Evolutionary conservation across 2,329 filamentous ascomycete species (phyloP).

Genomic region (Amauroascus verrucosus): DNA sequence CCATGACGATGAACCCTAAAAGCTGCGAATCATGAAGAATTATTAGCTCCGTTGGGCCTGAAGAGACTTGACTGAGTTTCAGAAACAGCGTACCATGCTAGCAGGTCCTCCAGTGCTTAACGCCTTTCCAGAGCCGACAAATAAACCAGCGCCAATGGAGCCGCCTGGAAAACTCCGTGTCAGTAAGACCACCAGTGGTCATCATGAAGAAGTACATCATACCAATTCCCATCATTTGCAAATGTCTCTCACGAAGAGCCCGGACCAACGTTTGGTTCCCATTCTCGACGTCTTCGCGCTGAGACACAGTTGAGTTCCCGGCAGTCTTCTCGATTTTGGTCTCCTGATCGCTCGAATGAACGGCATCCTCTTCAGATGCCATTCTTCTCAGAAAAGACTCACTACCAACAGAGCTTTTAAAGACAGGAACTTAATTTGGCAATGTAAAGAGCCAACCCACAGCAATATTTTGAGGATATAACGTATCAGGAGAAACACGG

Average conservation of each 20-base stretch:
- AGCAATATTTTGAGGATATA: no score
- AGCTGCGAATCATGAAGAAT: neutral
- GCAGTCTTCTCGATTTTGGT: neutral
- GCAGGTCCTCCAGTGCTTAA: conserved; percentile 30
- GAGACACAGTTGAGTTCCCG: conserved; percentile 13
- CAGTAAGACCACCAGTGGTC: neutral
- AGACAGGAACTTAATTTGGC: no score
- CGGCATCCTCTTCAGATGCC: neutral
- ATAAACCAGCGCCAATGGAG: conserved; percentile 47
- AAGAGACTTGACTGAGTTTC: conserved; percentile 19
- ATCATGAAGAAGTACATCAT: neutral
- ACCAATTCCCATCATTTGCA: conserved; percentile 51
- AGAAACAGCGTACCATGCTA: conserved; percentile 34
- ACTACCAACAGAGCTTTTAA: neutral
- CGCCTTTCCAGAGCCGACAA: conserved; percentile 42
- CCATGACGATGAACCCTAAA: conserved; percentile 43
- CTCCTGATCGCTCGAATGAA: neutral
- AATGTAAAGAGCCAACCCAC: no score
- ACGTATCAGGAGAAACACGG: no score
- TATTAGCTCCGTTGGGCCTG: neutral
- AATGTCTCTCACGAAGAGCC: conserved; percentile 42
- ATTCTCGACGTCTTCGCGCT: conserved; percentile 20
- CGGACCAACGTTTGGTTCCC: conserved; percentile 18
- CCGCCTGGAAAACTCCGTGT: conserved; percentile 25
- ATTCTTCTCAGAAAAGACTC: neutral